Evolutionary conservation across 1,139 yeast species (phyloP), one percentile per base, ranked within the genome.

Genomic region (Debaryomycetaceae sp.): DNA sequence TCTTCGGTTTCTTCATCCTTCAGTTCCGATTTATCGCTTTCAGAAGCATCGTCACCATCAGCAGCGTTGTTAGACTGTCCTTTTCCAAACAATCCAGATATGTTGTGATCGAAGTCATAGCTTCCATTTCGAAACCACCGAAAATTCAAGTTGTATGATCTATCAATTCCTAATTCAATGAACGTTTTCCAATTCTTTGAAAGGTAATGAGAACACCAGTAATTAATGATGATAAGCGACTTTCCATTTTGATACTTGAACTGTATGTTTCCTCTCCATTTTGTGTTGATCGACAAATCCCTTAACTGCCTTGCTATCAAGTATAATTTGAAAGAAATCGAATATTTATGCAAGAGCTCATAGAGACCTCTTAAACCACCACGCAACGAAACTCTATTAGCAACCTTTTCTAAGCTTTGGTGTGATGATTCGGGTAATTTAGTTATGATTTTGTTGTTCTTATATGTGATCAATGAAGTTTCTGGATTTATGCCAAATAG

Each of bases 281-380:
- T 70, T 40, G 71, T 59, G 39, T 79, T 71, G 33, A 84, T 80
- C 30, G 66, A 55, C 47, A 86, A 65, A 22, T 74, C 76, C 33
- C 75, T 70, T 43, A 90, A 65, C 56, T 87, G 93, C 38, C 79
- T 72, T 48, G 87, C 83, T 17, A 90, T 70, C 46, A 85, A 68
- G 52, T 86, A 82, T 30, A 91, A 70, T 59, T 88, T 88, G 65
- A 86, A 84, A 24, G 88, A 82, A 31, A 84, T 77, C 9, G 93
- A 75, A 59, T 86, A 88, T 51, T 79, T 76, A 53, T 86, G 87
- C 46, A 91, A 67, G 46, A 88, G 72, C 36, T 78, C 83, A 58
- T 87, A 84, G 22, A 89, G 68, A 1, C 85, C 85, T 0, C 62
- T 56, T 24, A 91, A 70, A 1, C 84, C 81, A 40, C 70, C 72